These are phyloP conservation scores for Leishmania major DNA, from an alignment of 208 protist species.

Conservation along the genomic window DNA sequence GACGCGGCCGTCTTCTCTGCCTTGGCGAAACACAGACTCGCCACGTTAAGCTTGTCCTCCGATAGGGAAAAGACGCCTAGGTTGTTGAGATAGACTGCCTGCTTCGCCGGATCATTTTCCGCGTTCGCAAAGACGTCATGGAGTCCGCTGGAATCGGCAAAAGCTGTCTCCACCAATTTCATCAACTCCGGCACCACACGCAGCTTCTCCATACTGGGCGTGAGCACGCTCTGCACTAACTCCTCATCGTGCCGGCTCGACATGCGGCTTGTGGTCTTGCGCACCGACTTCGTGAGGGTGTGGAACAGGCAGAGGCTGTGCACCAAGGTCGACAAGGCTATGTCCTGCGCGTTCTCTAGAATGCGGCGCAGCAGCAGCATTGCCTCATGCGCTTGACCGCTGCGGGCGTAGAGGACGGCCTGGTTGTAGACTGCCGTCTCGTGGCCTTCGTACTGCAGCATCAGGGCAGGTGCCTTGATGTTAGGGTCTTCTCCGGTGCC, in stretches of 20 bases:
- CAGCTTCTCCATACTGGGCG: slow-evolving; percentile 45
- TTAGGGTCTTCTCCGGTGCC: slow-evolving; percentile 30
- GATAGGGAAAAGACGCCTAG: slow-evolving; percentile 78
- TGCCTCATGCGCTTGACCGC: slow-evolving; percentile 64
- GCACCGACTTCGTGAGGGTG: slow-evolving; percentile 64
- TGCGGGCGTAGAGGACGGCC: slow-evolving; percentile 66
- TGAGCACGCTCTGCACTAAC: slow-evolving; percentile 73
- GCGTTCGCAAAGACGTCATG: slow-evolving; percentile 65
- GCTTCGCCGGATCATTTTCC: slow-evolving; percentile 43
- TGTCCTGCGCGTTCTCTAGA: slow-evolving; percentile 55
- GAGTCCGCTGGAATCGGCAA: slow-evolving; percentile 76
- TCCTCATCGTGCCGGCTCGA: slow-evolving; percentile 70
- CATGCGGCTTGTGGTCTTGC: slow-evolving; percentile 45
- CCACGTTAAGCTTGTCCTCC: slow-evolving; percentile 79
- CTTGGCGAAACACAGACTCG: slow-evolving; percentile 85
- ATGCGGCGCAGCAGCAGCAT: slow-evolving; percentile 71
- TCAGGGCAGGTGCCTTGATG: slow-evolving; percentile 35
- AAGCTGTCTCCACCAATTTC: slow-evolving; percentile 56
- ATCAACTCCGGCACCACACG: slow-evolving; percentile 50
- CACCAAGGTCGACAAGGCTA: slow-evolving; percentile 54
- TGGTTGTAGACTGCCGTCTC: slow-evolving; percentile 84
- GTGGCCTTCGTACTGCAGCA: slow-evolving; percentile 81
- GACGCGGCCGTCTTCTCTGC: slow-evolving; percentile 53
- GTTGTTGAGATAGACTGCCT: slow-evolving; percentile 87
- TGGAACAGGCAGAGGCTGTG: slow-evolving; percentile 82